Base-by-base conservation (phyloP, 345 rosid species). In the Salix suchowensis region DNA sequence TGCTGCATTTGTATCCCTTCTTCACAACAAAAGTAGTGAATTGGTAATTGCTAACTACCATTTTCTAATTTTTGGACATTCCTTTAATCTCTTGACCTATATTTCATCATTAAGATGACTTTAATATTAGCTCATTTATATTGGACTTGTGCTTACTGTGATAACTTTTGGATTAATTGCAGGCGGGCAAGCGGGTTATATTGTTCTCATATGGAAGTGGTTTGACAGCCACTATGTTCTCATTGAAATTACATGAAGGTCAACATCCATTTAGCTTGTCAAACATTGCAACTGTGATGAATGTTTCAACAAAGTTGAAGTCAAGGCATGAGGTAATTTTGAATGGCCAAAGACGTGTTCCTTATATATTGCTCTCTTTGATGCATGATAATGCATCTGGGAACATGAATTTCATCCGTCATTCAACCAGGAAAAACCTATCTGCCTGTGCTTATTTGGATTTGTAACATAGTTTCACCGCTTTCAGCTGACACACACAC, bases 121-220 rank as follows among this genome's bases (percentile, higher is more conserved):
- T 54, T 54, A 3, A 19, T 39, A 13, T 21, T 39, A 36, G 71
- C 68, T 44, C 72, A 70, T 68, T 60, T 72, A 32, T 48, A 65
- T 6, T 44, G 40, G 32, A 54, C 28, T 55, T 36, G 55, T 76
- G 23, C 74, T 66, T 61, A 48, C 7, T 10, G 5, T n/a, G 70
- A 62, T 67, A 36, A 18, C 0, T 65, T 64, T 65, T 64, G 73
- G 26, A 69, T 68, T 58, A 52, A 76, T 75, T 76, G 52, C 87
- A 96, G 99, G 88, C 75, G 15, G 98, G 96, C 60, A 90, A 90
- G 82, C 89, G 94, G 76, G 92, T 89, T 68, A 67, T 96, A 30
- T 68, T 96, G 87, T 96, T 96, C 88, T 96, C 99, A 2, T 96
- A 96, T 67, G 99, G 99, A 67, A 96, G 99, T 82, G 99, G 99